Base-by-base conservation (phyloP, 192 early-diverging fungal genomes). In the Umbelopsis sp. region DNA sequence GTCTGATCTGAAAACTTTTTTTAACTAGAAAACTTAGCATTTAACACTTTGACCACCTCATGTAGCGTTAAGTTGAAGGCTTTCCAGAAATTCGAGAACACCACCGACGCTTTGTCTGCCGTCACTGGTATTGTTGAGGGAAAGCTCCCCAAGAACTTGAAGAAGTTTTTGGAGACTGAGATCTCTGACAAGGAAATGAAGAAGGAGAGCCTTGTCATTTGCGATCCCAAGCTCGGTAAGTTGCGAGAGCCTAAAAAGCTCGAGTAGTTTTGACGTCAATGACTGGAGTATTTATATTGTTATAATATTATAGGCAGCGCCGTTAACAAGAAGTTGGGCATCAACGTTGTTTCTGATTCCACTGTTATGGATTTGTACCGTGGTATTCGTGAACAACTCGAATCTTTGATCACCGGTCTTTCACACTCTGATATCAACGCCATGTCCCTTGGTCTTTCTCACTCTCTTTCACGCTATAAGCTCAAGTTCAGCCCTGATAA, bases 401-500 rank as follows among this genome's bases (percentile, higher is more conserved):
- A 94, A 61, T 88, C 92, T 46, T 87, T 99, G 55, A 91, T 99
- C 76, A 85, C 91, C 69, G 94, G 95, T 75, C 78, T 97, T 23
- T 86, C 93, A 41, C 83, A 90, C n/a, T 67, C 89, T n/a, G 95
- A 97, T 74, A 86, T 99, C 87, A 88, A 87, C 46, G 91, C 95
- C 66, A 98, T 99, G 96, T 89, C 94, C 71, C 91, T 99, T 58
- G 97, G 97, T 91, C 91, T 99, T 61, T 97, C 96, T 61, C 97
- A 99, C 90, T 97, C 95, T 45, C 91, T 98, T 51, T 99, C 97
- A 21, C 94, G 97, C 44, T 97, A 97, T 85, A 98, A 98, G 86
- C 94, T 99, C 84, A 99, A 99, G 86, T 99, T 99, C 89, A 93
- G 91, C 48, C 95, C 96, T 71, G 97, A 99, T 85, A 99, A 98